Base-by-base conservation (phyloP, 2,329 filamentous ascomycete species). In the Aspergillus sp. region DNA sequence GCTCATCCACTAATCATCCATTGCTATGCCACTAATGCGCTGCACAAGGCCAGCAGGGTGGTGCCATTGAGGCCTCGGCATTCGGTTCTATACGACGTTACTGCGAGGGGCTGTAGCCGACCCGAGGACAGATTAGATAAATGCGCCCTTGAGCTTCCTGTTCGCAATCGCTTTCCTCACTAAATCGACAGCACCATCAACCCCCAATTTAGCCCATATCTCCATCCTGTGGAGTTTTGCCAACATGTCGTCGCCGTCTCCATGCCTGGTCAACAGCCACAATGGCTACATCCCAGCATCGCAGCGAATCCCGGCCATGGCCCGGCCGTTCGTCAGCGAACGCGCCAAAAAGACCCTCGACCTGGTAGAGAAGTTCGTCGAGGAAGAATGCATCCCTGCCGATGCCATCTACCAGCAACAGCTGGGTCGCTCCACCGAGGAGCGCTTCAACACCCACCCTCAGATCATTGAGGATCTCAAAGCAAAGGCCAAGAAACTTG, bases 361-460 rank as follows among this genome's bases (percentile, higher is more conserved):
- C 71, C 73, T 91, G 63, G 85, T 99, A 65, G 91, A 93, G 80
- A 91, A 92, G 76, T 99, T 99, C 70, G 95, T 99, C 66, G 90
- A 98, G 73, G 93, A 96, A 77, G 93, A 96, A 82, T 99, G 90
- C 75, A 88, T 92, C 65, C 89, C 89, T 60, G 90, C 91, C 73
- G 93, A 98, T 71, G 81, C 88, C 57, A 84, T 97, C 63, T 89
- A 89, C 75, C 79, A 86, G 56, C 90, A 91, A 66, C 90, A 96
- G 77, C 82, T 96, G 54, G 92, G 91, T 67, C 77, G 87, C 59
- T 90, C 90, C 61, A 82, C 48, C 7, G 22, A 87, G 49, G 78
- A 85, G 61, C 86, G 93, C 80, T 98, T 93, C 89, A 84, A 88
- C 64, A 78, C 81, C 40, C 89, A 96, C 73, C 93, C 95, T 0